Percentiles rank a stretch among this genome's conserved stretches.
Conservation (phyloP, 1,139 yeast species). For the Pneumocystis jirovecii region DNA sequence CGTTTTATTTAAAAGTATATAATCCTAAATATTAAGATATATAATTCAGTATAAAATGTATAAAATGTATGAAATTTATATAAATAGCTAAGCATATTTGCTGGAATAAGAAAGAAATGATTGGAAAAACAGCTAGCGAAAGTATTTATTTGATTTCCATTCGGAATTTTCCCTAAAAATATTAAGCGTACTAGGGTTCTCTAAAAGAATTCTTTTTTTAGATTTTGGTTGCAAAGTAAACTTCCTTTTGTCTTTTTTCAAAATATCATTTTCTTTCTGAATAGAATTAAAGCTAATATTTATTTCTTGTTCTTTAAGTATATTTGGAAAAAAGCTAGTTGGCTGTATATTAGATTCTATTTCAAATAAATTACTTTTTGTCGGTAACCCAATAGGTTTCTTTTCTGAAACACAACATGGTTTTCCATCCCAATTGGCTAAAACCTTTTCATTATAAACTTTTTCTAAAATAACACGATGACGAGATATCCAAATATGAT, state of each 20-base stretch:
- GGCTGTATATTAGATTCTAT: neutral
- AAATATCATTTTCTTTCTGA: neutral
- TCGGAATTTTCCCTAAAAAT: neutral
- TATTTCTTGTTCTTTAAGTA: neutral
- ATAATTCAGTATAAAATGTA: no score
- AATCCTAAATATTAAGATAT: neutral
- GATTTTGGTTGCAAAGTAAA: neutral
- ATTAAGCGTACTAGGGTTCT: neutral
- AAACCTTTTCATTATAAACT: conserved; percentile 14
- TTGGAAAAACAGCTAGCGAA: neutral
- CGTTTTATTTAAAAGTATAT: neutral
- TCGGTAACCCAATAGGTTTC: no score
- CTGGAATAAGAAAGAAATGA: neutral
- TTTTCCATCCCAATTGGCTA: neutral
- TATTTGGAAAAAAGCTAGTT: neutral
- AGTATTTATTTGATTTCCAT: neutral
- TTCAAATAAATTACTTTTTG: neutral
- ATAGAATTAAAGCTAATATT: neutral
- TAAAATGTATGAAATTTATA: neutral
- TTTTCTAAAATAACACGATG: conserved; percentile 21
- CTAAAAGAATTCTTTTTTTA: neutral
- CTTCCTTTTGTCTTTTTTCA: neutral
- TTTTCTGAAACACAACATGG: neutral
- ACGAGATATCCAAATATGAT: conserved; percentile 35
- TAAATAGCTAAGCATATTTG: neutral